Percentiles rank a stretch among this genome's conserved stretches.
Evolutionary conservation across 768 basidiomycete species (phyloP).

Genomic region (Thelephora ganbajun): DNA sequence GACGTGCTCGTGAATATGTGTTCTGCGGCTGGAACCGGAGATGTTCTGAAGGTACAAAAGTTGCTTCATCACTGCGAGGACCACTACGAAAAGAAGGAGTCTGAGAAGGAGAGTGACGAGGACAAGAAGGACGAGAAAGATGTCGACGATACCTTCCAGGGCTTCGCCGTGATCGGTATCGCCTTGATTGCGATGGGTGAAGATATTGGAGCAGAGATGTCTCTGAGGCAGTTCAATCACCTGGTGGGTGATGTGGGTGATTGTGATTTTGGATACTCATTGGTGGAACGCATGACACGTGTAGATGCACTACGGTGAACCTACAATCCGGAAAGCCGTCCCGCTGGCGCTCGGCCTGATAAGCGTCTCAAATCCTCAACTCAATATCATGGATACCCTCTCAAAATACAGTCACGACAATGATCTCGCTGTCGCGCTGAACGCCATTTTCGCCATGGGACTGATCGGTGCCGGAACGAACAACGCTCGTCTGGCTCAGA

Average conservation of each 20-base stretch:
- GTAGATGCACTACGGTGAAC: conserved; percentile 99
- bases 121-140: conserved; percentile 46
- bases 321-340: conserved; percentile 79
- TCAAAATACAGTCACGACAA: conserved; percentile 99
- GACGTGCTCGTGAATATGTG: conserved; percentile 89
- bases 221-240: conserved; percentile 94
- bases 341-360: conserved; percentile 92
- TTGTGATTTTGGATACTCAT: background rate
- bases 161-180: conserved; percentile 88
- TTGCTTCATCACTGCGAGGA: conserved; percentile 93
- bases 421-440: conserved; percentile 90
- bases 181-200: conserved; percentile 96
- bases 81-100: conserved; percentile 48
- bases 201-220: conserved; percentile 96
- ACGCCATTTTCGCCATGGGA: conserved; percentile 98
- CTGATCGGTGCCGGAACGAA: conserved; percentile 98
- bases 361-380: conserved; percentile 90
- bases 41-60: conserved; percentile 83
- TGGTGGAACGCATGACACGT: background rate
- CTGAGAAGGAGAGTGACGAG: conserved; percentile 22
- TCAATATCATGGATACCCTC: conserved; percentile 88
- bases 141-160: conserved; percentile 70
- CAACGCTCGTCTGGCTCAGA: conserved; percentile 92
- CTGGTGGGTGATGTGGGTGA: conserved; percentile 38
- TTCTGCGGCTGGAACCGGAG: conserved; percentile 89